These are phyloP conservation scores for Aquilaria malaccensis DNA, from an alignment of 345 rosid genomes.

Conservation along the genomic window DNA sequence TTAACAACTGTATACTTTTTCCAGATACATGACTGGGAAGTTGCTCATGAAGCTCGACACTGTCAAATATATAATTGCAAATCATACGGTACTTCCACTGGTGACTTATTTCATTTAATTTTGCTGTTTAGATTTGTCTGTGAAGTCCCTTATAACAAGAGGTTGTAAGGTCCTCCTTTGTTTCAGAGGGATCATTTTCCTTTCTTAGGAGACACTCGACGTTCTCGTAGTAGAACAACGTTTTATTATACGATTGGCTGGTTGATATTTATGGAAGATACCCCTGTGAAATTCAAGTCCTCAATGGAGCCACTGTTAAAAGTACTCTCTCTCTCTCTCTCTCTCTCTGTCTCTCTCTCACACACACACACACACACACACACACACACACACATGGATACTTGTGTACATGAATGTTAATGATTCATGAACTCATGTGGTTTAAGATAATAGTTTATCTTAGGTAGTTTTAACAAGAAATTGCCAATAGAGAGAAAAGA, in stretches of 20 bases:
- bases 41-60: slow-evolving; percentile 91
- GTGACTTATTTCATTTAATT: slow-evolving; percentile 11
- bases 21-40: slow-evolving; percentile 98
- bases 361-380: neutral
- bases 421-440: too few species aligned
- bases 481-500: too few species aligned
- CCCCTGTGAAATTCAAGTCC: slow-evolving; percentile 90
- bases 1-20: slow-evolving; percentile 8
- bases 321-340: slow-evolving; percentile 32
- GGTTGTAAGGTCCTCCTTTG: slow-evolving; percentile 9
- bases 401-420: too few species aligned
- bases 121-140: slow-evolving; percentile 11
- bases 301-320: slow-evolving; percentile 94
- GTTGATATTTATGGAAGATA: slow-evolving; percentile 97
- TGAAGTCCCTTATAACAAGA: slow-evolving; percentile 2
- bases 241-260: slow-evolving; percentile 94
- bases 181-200: slow-evolving; percentile 96
- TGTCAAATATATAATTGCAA: slow-evolving; percentile 82
- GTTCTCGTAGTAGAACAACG: slow-evolving; percentile 94
- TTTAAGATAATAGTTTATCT: too few species aligned
- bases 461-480: too few species aligned
- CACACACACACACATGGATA: neutral
- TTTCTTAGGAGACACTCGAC: slow-evolving; percentile 82
- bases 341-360: neutral
- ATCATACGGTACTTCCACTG: slow-evolving; percentile 73